Base-by-base conservation (phyloP, 83 land plant species). In the Picea abies region DNA sequence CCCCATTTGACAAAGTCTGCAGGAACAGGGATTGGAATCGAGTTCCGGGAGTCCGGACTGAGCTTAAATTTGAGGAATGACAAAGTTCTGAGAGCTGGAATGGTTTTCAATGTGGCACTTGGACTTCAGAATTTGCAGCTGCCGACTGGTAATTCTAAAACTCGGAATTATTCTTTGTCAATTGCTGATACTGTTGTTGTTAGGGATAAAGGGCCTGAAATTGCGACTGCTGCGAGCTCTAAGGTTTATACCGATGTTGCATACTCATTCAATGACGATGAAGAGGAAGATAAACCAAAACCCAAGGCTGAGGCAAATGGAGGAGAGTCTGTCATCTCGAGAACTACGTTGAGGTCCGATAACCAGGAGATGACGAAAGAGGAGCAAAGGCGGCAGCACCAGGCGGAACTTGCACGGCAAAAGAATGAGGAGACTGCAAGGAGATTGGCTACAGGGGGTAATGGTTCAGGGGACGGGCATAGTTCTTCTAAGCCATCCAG, bases 1-100 rank as follows among this genome's bases (percentile, higher is more conserved):
- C 81, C 91, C 1, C 82, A 90, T 63, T 85, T 97, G 72, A 96
- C 96, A 35, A 97, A 90, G 86, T 86, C 92, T 76, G 98, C 97
- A 15, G 99, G 98, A n/a, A 94, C 98, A 63, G 97, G 99, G 0
- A 94, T 96, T 79, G 99, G 99, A 20, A 94, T 97, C 81, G 98
- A 97, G 91, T 97, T 96, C 80, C 92, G 98, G 76, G 98, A 97
- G 76, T 92, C 99, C 35, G 95, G 98, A 44, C 78, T 94, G 89
- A 94, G 79, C 41, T 82, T 97, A 68, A 96, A 90, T 89, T 87
- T 90, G n/a, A 94, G 86, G 78, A 96, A 95, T 88, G 99, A 97
- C 19, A 78, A 88, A 15, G 5, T 88, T 19, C 17, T 97, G 62
- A 96, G 89, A 79, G 83, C 91, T 1, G 98, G 96, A 22, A 97